Base-by-base conservation (phyloP, 192 early-diverging fungal species). In the Pecoramyces ruminantium region DNA sequence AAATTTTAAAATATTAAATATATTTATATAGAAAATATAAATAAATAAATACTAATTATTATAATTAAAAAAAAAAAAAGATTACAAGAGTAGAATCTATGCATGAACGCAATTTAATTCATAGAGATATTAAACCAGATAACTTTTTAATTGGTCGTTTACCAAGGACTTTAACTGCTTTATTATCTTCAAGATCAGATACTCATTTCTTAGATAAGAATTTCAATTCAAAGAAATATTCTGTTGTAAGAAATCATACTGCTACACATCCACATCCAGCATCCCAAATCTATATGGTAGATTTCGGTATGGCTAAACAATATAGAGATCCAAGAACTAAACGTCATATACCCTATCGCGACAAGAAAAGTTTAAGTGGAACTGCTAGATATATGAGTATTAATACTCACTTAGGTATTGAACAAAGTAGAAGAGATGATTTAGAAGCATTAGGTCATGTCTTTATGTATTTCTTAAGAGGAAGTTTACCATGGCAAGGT, bases 231-330 rank as follows among this genome's bases (percentile, higher is more conserved):
- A 67, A 67, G 9, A 67, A 67, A n/a, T 67, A 86, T 77, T 81
- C 84, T 13, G 84, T 89, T 78, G 81, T 89, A 14, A 79, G 86
- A 30, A 89, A 89, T 81, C 88, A 89, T 83, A 86, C 86, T 28
- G 42, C 80, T 87, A 77, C 92, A 90, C 80, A 84, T 88, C 83
- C 88, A 17, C 88, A 89, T 81, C 84, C 88, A 14, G 88, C 88
- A 13, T 89, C 88, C 0, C 88, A 87, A 79, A 89, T 99, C n/a
- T 94, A 93, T 84, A 92, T 99, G 83, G 93, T 99, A 80, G 97
- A 99, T 88, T 98, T 98, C 89, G 97, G 97, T 77, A 97, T 99
- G 96, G 97, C 96, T 78, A 99, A 99, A 86, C 92, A 97, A 83
- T 99, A 97, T 83, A 90, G 96, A 28, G 97, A 99, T 85, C 96